Base-by-base conservation (phyloP, 2,329 filamentous ascomycete genomes). In the Penicillium verrucosum region DNA sequence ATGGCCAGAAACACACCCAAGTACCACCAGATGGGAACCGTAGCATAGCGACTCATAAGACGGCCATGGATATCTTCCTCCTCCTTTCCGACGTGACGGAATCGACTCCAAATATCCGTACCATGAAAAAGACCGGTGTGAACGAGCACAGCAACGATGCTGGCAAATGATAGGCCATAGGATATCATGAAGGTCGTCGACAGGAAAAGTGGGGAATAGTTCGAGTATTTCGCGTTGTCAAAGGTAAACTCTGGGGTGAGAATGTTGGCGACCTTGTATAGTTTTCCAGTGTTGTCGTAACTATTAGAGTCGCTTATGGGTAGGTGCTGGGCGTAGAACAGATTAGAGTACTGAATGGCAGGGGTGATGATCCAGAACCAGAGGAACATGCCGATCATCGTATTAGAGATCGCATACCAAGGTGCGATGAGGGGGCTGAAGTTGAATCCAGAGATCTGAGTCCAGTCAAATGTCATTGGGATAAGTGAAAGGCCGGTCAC, bases 371-470 rank as follows among this genome's bases (percentile, higher is more conserved):
- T 70, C 56, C 89, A 80, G 67, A 84, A 89, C 68, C 88, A 89
- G 1, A 81, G 27, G 1, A 88, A 77, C 29, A 89, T 82, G 16
- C 87, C 87, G 34, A 89, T 83, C 40, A 89, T 70, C 0, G 86
- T 89, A 67, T 91, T 91, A 56, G 85, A 86, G 61, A 90, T 90
- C 9, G 87, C 88, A 68, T 87, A 84, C 85, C 86, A 90, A 5
- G 88, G 88, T 3, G 86, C 83, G 48, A 89, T 86, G 37, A 90
- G 73, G 21, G 87, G 88, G 10, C 85, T 88, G 30, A 83, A 83
- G 50, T 88, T 78, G 59, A 84, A 90, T 45, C 86, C 88, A 3
- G 86, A 81, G 51, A 90, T 81, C 64, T 89, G 86, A 5, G 86
- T 87, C 87, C 88, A 90, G 75, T 91, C 88, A 66, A 91, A 89